phyloP scores from a whole-genome alignment of 345 rosid species.

The Pistacia integerrima region DNA sequence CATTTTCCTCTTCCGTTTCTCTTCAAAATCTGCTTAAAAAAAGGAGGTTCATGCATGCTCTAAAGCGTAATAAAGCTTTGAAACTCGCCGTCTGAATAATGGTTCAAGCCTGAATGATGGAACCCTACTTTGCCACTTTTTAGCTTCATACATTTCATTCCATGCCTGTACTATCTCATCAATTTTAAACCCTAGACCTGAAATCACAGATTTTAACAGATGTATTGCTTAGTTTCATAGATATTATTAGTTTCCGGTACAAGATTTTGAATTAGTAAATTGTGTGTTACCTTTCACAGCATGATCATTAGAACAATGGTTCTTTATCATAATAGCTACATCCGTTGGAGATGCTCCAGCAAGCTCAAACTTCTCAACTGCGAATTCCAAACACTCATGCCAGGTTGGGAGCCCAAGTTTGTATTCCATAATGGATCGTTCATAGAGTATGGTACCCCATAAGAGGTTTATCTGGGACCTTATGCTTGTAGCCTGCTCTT shows the following conservation, averaged over 20 bases:
- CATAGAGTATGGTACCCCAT: slow-evolving; percentile 84
- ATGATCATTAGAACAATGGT: slow-evolving; percentile 55
- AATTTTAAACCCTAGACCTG: slow-evolving; percentile 67
- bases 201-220: slow-evolving; percentile 18
- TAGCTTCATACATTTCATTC: slow-evolving; percentile 81
- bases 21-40: slow-evolving; percentile 18
- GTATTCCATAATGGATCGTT: slow-evolving; percentile 82
- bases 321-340: slow-evolving; percentile 57
- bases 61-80: slow-evolving; percentile 51
- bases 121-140: slow-evolving; percentile 54
- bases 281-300: slow-evolving; percentile 58
- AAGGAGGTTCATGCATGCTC: slow-evolving; percentile 39
- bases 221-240: slow-evolving; percentile 15
- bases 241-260: slow-evolving; percentile 1
- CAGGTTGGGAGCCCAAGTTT: slow-evolving; percentile 71
- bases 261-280: not conserved
- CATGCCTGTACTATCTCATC: slow-evolving; percentile 79
- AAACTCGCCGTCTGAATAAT: slow-evolving; percentile 58
- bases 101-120: slow-evolving; percentile 73
- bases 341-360: slow-evolving; percentile 73
- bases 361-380: slow-evolving; percentile 74
- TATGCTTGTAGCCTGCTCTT: slow-evolving; percentile 43
- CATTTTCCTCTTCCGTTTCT: slow-evolving; percentile 1
- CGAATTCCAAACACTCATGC: slow-evolving; percentile 74
- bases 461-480: slow-evolving; percentile 74